Base-by-base conservation (phyloP, 2,329 filamentous ascomycete species). In the Exophiala sideris region DNA sequence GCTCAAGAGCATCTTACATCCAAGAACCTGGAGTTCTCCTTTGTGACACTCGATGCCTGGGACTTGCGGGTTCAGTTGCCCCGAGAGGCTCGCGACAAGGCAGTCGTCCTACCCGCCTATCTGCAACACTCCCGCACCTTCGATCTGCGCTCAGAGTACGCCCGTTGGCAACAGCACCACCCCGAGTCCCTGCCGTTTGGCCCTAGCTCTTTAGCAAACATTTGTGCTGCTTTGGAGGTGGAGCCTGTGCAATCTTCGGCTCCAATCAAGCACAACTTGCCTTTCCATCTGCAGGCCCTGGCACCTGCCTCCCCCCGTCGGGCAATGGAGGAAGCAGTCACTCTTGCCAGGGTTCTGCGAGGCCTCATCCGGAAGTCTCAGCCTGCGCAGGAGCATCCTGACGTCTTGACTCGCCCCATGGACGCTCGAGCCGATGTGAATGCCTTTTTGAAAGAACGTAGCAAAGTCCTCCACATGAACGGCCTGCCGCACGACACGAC, bases 41-140 rank as follows among this genome's bases (percentile, higher is more conserved):
- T 99, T 72, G 94, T 99, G 58, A 99, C 94, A 39, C 85, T 99
- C 66, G 95, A 97, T 73, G 91, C 92, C 42, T 99, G 94, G 94
- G 94, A 99, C 71, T 85, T 99, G 57, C 90, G 94, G 65, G 94
- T 99, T 54, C 94, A 99, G 79, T 83, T 99, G 69, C 94, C 94
- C 45, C 89, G 94, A 61, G 94, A 99, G 78, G 94, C 94, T 68
- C 89, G 94, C 67, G 94, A 99, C 78, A 99, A 99, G 81, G 88
- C 91, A 63, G 94, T 97, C 39, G 94, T 97, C 48, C 83, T 99
- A 34, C 94, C 94, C 18, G 88, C 92, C 8, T 99, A 99, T 73
- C 83, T 99, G 56, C 94, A 99, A 77, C 94, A 99, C 78, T 96
- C 94, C 36, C 87, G 94, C 57, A 96, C 92, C 54, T 99, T 97